Percentiles rank a stretch among this genome's conserved stretches.
These are phyloP conservation scores for Paramyrothecium sp. DNA, from an alignment of 2,329 filamentous ascomycete genomes.

Conservation along the genomic window DNA sequence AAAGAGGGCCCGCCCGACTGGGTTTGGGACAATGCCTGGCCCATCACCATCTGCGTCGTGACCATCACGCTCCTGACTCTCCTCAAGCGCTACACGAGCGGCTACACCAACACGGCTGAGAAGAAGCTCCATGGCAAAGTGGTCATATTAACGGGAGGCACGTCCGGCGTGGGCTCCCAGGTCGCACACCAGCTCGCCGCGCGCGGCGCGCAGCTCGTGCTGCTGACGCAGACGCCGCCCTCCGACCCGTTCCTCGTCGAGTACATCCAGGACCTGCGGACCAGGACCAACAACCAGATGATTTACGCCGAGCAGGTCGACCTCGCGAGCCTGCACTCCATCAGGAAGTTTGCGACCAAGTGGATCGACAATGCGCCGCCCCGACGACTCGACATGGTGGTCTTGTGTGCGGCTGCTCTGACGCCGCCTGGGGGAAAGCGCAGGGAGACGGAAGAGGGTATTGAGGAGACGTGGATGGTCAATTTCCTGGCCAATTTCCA, in stretches of 20 bases:
- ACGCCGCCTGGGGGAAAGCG: slow-evolving; percentile 65
- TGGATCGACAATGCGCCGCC: slow-evolving; percentile 97
- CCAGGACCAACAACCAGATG: slow-evolving; percentile 74
- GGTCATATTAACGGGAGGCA: slow-evolving; percentile 90
- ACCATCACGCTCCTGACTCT: slow-evolving; percentile 37
- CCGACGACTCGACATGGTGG: slow-evolving; percentile 82
- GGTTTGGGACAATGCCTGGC: slow-evolving; percentile 43
- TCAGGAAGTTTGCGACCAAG: slow-evolving; percentile 90
- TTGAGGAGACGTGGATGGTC: slow-evolving; percentile 89
- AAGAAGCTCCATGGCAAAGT: slow-evolving; percentile 91
- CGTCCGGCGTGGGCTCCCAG: slow-evolving; percentile 84
- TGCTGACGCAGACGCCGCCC: slow-evolving; percentile 80
- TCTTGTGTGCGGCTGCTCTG: slow-evolving; percentile 80
- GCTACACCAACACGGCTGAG: slow-evolving; percentile 71
- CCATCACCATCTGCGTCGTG: slow-evolving; percentile 36
- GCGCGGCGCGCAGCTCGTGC: slow-evolving; percentile 85
- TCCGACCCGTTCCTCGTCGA: slow-evolving; percentile 88
- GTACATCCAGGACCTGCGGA: slow-evolving; percentile 84
- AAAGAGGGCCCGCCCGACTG: slow-evolving; percentile 49
- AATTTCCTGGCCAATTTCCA: slow-evolving; percentile 98
- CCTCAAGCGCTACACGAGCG: slow-evolving; percentile 75
- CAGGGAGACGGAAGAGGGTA: slow-evolving; percentile 68
- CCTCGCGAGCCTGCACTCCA: slow-evolving; percentile 81
- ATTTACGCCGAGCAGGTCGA: slow-evolving; percentile 97
- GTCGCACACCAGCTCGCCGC: slow-evolving; percentile 72